These are phyloP conservation scores for Melanomma pulvis-pyrius DNA, from an alignment of 495 filamentous ascomycete genomes.

Conservation along the genomic window DNA sequence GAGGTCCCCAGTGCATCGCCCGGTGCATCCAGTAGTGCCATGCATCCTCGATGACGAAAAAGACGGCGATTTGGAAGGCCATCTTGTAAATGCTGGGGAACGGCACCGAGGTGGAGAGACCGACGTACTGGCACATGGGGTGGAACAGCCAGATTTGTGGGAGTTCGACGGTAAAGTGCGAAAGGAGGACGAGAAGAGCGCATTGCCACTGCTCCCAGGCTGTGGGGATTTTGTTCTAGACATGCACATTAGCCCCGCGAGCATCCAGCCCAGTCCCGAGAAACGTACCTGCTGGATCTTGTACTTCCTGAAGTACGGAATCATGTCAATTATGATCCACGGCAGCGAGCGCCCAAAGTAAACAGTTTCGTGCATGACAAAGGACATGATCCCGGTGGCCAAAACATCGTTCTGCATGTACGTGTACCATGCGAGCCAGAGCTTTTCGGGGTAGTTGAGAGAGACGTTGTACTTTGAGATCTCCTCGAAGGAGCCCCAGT, in stretches of 20 bases:
- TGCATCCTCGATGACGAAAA: constrained; percentile 94
- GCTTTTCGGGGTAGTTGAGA: constrained; percentile 77
- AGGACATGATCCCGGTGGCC: constrained; percentile 95
- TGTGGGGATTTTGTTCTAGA: constrained; percentile 84
- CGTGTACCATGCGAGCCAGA: constrained; percentile 97
- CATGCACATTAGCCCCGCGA: constrained; percentile 13
- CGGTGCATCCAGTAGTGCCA: constrained; percentile 99
- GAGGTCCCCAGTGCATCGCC: constrained; percentile 88
- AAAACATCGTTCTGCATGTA: constrained; percentile 98
- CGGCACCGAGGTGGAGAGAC: constrained; percentile 83
- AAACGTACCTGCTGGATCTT: constrained; percentile 84
- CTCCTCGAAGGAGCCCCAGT: constrained; percentile 82
- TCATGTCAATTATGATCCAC: constrained; percentile 89
- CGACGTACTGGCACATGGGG: constrained; percentile 92
- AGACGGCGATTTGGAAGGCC: constrained; percentile 86
- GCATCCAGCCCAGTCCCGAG: background rate
- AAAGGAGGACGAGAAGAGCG: constrained; percentile 84
- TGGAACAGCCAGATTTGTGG: constrained; percentile 99
- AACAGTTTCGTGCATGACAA: constrained; percentile 88
- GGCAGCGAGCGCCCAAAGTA: constrained; percentile 93
- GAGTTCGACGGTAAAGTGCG: constrained; percentile 94
- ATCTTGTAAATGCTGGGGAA: constrained; percentile 86
- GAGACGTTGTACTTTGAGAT: constrained; percentile 85
- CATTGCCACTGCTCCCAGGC: constrained; percentile 91
- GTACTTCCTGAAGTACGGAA: constrained; percentile 85